Base-by-base conservation (phyloP, 345 rosid genomes). In the Citrus medica region DNA sequence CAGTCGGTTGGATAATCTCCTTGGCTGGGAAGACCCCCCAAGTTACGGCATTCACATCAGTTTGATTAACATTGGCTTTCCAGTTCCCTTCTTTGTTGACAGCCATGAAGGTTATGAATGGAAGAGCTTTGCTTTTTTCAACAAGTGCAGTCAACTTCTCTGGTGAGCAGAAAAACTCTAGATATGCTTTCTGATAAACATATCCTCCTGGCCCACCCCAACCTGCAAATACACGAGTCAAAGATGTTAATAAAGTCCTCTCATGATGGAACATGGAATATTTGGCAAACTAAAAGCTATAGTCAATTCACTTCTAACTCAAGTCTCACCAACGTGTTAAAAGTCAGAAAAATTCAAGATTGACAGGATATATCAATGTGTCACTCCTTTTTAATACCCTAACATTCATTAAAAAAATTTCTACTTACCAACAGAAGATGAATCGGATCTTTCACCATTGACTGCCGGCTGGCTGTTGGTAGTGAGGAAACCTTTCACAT, bases 161-260 rank as follows among this genome's bases (percentile, higher is more conserved):
- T 80, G 60, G 84, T 32, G 98, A 88, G 86, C 99, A 96, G 92
- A 96, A 96, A 78, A 96, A 92, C 87, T 96, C 99, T 73, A 96
- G 79, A 73, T 92, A 94, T 70, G 99, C 97, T 86, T 96, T 96
- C 88, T 96, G 98, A 85, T 94, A 94, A 28, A 96, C 93, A 78
- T 90, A 92, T 1, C 99, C 99, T 32, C 99, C 97, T 63, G 95
- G 91, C 9, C 97, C 95, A 42, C 99, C 99, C 99, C 99, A 96
- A 79, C 99, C 99, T 94, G 89, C 82, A 80, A 79, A 75, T 1
- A 1, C 48, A 19, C 62, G 32, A 27, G 22, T 51, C n/a, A 46
- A 21, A 40, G 56, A 46, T 42, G 58, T 22, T 9, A 27, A 22
- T 33, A 73, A 33, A n/a, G 30, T 59, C 48, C 25, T 17, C 30